These are phyloP conservation scores for Aureobasidium sp. DNA, from an alignment of 2,329 filamentous ascomycete genomes.

Conservation along the genomic window DNA sequence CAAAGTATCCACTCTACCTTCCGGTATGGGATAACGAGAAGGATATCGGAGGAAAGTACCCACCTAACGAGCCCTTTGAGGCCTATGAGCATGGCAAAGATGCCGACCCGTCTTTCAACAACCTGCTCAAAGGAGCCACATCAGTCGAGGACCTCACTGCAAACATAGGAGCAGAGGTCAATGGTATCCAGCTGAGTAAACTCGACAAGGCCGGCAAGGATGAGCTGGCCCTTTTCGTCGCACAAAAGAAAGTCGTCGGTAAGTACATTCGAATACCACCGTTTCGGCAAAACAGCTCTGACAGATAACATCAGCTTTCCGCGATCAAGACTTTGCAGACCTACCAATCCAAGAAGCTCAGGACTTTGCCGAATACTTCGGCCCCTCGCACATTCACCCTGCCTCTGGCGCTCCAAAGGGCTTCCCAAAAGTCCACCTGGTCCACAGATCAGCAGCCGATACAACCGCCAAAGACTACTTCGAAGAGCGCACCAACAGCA, in stretches of 20 bases:
- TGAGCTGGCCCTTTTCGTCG: constrained; percentile 66
- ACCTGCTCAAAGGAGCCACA: constrained; percentile 50
- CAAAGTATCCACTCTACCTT: constrained; percentile 61
- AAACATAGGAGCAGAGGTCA: constrained; percentile 64
- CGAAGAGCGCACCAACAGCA: constrained; percentile 62
- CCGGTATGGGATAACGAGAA: constrained; percentile 22
- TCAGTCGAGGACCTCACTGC: constrained; percentile 56
- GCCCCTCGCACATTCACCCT: constrained; percentile 73
- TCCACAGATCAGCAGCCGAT: constrained; percentile 63
- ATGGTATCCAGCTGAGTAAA: constrained; percentile 61
- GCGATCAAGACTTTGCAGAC: constrained; percentile 58
- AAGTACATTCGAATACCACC: constrained; percentile 18
- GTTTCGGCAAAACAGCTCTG: not conserved
- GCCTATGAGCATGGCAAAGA: constrained; percentile 70
- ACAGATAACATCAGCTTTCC: constrained; percentile 47
- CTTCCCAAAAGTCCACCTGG: constrained; percentile 67
- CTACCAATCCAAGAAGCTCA: constrained; percentile 63
- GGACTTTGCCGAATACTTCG: constrained; percentile 66
- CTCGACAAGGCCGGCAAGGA: constrained; percentile 63
- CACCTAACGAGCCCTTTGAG: constrained; percentile 59
- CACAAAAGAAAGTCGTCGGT: constrained; percentile 68
- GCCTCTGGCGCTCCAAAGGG: constrained; percentile 67
- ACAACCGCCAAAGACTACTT: constrained; percentile 55
- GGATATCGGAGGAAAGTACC: constrained; percentile 37
- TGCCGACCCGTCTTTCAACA: constrained; percentile 60